These are phyloP conservation scores for Neonectria magnoliae DNA, from an alignment of 2,329 filamentous ascomycete species.

Conservation along the genomic window DNA sequence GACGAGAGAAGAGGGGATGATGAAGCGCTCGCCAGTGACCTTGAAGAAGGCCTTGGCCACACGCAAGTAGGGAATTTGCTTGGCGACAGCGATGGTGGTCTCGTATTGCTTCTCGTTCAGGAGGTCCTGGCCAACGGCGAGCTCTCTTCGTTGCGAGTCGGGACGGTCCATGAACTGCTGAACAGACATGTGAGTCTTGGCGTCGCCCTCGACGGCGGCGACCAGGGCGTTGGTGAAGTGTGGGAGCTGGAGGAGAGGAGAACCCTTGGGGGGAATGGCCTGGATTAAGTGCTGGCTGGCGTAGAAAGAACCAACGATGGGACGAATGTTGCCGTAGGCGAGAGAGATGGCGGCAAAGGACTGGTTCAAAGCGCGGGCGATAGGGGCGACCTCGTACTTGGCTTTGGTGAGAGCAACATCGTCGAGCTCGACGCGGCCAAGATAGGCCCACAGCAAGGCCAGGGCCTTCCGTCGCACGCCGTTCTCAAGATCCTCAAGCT, in stretches of 20 bases:
- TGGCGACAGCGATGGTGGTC: slow-evolving; percentile 78
- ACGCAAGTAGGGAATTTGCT: slow-evolving; percentile 83
- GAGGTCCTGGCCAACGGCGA: slow-evolving; percentile 76
- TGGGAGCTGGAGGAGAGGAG: slow-evolving; percentile 91
- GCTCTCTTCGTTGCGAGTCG: slow-evolving; percentile 75
- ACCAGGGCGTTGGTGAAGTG: slow-evolving; percentile 78
- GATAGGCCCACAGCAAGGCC: slow-evolving; percentile 92
- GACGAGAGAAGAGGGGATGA: slow-evolving; percentile 91
- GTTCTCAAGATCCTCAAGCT: slow-evolving; percentile 82
- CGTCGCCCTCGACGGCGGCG: slow-evolving; percentile 76
- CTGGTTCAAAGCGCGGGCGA: slow-evolving; percentile 85
- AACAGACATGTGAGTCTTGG: slow-evolving; percentile 78
- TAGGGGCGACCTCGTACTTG: slow-evolving; percentile 89
- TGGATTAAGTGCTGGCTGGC: slow-evolving; percentile 90
- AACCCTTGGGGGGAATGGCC: slow-evolving; percentile 83
- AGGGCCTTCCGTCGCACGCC: slow-evolving; percentile 85
- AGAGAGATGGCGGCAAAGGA: slow-evolving; percentile 88
- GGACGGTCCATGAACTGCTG: slow-evolving; percentile 91
- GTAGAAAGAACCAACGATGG: slow-evolving; percentile 83
- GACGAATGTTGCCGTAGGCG: slow-evolving; percentile 84
- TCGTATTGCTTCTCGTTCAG: slow-evolving; percentile 81
- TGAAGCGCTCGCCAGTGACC: slow-evolving; percentile 91
- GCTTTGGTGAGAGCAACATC: slow-evolving; percentile 81
- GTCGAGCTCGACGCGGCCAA: slow-evolving; percentile 86
- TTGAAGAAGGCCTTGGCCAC: slow-evolving; percentile 98